These are phyloP conservation scores for Pestalotiopsis sp. DNA, from an alignment of 2,329 filamentous ascomycete genomes.

Conservation along the genomic window DNA sequence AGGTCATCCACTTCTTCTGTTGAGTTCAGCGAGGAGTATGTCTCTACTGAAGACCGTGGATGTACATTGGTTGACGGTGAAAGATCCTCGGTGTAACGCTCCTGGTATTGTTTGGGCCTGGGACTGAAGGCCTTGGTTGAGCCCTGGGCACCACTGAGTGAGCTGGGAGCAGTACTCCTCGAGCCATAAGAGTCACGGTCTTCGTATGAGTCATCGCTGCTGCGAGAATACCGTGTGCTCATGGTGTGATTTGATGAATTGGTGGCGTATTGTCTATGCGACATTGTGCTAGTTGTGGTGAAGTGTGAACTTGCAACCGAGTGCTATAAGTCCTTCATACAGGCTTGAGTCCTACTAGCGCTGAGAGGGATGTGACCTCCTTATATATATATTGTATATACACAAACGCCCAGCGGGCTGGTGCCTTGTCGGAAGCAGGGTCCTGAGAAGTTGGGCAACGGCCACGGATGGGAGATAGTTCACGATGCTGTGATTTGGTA, in stretches of 20 bases:
- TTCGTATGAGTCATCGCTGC: slow-evolving; percentile 47
- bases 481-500: slow-evolving; percentile 27
- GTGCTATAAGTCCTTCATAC: not conserved
- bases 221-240: slow-evolving; percentile 41
- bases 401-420: not conserved
- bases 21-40: slow-evolving; percentile 75
- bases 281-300: slow-evolving; percentile 35
- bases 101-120: slow-evolving; percentile 22
- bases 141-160: slow-evolving; percentile 43
- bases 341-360: not conserved
- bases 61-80: slow-evolving; percentile 46
- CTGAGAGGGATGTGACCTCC: not conserved
- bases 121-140: slow-evolving; percentile 37
- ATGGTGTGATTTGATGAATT: slow-evolving; percentile 37
- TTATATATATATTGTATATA: slow-evolving; percentile 5
- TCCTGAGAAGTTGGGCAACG: slow-evolving; percentile 24
- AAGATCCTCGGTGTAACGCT: slow-evolving; percentile 35
- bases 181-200: slow-evolving; percentile 47
- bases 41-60: slow-evolving; percentile 69
- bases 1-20: slow-evolving; percentile 55
- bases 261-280: slow-evolving; percentile 35
- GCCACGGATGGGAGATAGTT: slow-evolving; percentile 22
- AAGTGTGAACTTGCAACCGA: not conserved
- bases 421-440: slow-evolving; percentile 23
- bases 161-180: slow-evolving; percentile 51